Evolutionary conservation across 2,329 filamentous ascomycete species (phyloP), one percentile per base, ranked within the genome.

Genomic region (Zymoseptoria ardabiliae): DNA sequence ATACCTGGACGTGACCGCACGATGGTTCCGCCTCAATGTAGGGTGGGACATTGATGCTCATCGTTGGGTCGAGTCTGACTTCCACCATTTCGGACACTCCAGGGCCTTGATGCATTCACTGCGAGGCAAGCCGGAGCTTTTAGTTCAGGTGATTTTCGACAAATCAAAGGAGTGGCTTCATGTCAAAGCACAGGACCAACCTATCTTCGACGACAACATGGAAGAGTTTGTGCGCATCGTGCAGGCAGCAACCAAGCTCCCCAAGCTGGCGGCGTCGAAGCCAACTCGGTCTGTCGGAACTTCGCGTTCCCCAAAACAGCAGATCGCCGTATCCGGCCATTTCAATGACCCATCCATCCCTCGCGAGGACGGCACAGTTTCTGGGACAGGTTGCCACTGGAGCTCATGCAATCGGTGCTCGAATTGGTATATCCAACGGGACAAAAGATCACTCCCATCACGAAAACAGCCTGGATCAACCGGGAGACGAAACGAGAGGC

Each of bases 361-460:
- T 2, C 51, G 13, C 7, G 8, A 9, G 8, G 11, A 28, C n/a
- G 51, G 51, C 1, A 9, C n/a, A 45, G 57, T 17, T 21, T 50
- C 20, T 58, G 57, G 52, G 21, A 58, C 45, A 23, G 45, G n/a
- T 11, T 58, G 2, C 57, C 57, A 13, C 4, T 20, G 6, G 57
- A 55, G 11, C 17, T 58, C 21, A 50, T 50, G 17, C 51, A 58
- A 4, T 30, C 45, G 21, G 13, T 58, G 6, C 35, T 54, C 22
- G 57, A 55, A 3, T 22, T 58, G 51, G 51, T 53, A 0, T 55
- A 52, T 10, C 35, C 35, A 17, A 45, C 17, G 7, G 35, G 35
- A 0, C 35, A 45, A 5, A 45, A n/a, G 10, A 17, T 41, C 35
- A 41, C 8, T 11, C 30, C 30, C 9, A 8, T 35, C 3, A 17